A percentile compares a stretch with the other conserved stretches of the same genome.
Conservation (phyloP, 495 filamentous ascomycete genomes). For the Aspergillus steynii region DNA sequence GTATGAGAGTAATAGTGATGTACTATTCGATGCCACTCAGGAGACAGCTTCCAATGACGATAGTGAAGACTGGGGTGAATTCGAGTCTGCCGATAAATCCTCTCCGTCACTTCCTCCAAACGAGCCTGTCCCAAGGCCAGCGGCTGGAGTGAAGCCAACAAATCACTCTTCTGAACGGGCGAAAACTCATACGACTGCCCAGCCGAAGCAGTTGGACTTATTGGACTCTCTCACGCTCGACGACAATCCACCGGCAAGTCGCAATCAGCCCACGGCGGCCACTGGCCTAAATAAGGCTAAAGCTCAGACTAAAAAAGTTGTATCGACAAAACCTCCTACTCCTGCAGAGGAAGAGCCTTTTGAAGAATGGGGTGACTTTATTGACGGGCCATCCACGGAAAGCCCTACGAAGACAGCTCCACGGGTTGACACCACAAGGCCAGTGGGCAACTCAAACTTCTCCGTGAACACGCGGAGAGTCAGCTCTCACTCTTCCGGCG, state of each 20-base stretch:
- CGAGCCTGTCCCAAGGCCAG: constrained; percentile 1
- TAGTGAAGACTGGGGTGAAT: constrained; percentile 76
- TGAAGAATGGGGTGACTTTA: constrained; percentile 46
- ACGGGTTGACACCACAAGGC: constrained; percentile 6
- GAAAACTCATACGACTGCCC: background rate
- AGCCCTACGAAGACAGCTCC: constrained; percentile 6
- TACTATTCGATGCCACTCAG: constrained; percentile 47
- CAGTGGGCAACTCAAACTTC: background rate
- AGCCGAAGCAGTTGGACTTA: constrained; percentile 17
- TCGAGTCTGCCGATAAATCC: constrained; percentile 58
- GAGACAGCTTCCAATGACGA: constrained; percentile 41
- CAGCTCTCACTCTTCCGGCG: background rate
- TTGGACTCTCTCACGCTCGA: constrained; percentile 29
- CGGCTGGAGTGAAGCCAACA: background rate
- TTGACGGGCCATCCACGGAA: constrained; percentile 29
- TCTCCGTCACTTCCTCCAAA: constrained; percentile 54
- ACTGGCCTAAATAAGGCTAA: constrained; percentile 6
- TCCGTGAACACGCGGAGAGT: background rate
- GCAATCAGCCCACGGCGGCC: constrained; percentile 3
- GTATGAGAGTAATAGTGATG: constrained; percentile 34
- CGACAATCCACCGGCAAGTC: constrained; percentile 16
- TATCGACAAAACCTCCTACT: constrained; percentile 35
- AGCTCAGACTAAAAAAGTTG: constrained; percentile 1
- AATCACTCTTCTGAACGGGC: background rate
- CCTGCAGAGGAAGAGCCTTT: constrained; percentile 59